Conservation (phyloP, 306 rosid genomes). For the Vicia sativa region DNA sequence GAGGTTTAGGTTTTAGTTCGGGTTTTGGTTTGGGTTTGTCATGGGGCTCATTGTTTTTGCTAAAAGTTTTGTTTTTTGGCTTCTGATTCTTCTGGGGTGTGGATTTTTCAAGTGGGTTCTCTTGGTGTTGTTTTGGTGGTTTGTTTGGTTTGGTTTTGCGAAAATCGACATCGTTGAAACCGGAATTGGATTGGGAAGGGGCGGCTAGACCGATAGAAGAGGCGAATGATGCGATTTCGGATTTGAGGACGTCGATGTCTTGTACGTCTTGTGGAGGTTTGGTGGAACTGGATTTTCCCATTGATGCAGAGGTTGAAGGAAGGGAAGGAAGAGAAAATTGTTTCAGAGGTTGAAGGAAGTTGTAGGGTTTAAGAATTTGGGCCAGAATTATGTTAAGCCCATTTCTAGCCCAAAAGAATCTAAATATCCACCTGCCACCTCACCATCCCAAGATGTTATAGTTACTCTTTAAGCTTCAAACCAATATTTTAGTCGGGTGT, state of each 20-base stretch:
- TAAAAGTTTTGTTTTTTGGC: slow-evolving; percentile 33
- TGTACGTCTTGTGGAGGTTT: slow-evolving; percentile 46
- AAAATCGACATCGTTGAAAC: slow-evolving; percentile 91
- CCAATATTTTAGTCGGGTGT: too few species aligned
- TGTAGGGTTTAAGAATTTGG: too few species aligned
- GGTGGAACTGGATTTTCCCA: slow-evolving; percentile 57
- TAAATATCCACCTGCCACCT: too few species aligned
- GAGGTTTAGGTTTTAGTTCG: slow-evolving; percentile 61
- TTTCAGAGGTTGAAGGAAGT: too few species aligned
- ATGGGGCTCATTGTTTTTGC: slow-evolving; percentile 28
- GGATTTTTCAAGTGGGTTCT: slow-evolving; percentile 34
- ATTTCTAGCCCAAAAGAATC: too few species aligned
- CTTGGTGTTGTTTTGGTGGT: slow-evolving; percentile 33
- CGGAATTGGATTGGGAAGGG: slow-evolving; percentile 63
- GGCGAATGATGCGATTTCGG: slow-evolving; percentile 84
- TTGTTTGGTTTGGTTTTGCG: slow-evolving; percentile 56
- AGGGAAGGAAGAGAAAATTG: neutral
- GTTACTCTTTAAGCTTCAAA: too few species aligned
- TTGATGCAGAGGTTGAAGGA: slow-evolving; percentile 43
- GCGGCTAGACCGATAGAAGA: slow-evolving; percentile 77
- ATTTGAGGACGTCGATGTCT: slow-evolving; percentile 56
- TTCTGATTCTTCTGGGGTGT: slow-evolving; percentile 35
- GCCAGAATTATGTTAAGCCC: too few species aligned
- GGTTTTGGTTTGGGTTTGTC: slow-evolving; percentile 51
- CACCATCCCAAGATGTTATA: too few species aligned